Percentiles rank a stretch among this genome's conserved stretches.
These are phyloP conservation scores for Hericium rajendrae DNA, from an alignment of 768 basidiomycete genomes.

Conservation along the genomic window DNA sequence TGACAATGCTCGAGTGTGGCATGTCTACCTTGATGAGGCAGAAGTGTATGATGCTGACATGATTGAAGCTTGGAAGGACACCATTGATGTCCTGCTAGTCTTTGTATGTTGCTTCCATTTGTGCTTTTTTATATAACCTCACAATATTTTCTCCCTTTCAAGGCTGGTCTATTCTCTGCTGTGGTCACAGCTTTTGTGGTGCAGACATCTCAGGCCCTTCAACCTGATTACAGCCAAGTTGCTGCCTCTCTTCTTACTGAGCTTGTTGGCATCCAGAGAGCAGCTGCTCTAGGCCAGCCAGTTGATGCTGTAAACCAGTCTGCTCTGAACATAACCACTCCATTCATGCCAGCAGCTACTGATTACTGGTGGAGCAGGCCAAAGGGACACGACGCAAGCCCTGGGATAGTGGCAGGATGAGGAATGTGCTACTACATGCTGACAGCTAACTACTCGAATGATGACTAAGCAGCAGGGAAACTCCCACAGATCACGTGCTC, in stretches of 20 bases:
- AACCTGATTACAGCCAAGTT: not conserved
- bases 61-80: not conserved
- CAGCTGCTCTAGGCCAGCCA: not conserved
- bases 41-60: not conserved
- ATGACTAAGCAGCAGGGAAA: too few relatives aligned
- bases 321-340: not conserved
- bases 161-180: not conserved
- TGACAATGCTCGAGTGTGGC: not conserved
- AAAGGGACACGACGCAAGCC: too few relatives aligned
- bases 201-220: not conserved
- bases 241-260: not conserved
- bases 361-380: too few relatives aligned
- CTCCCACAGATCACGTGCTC: too few relatives aligned
- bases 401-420: too few relatives aligned
- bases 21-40: not conserved
- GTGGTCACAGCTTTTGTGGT: not conserved
- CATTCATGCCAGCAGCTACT: not conserved
- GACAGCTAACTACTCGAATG: too few relatives aligned
- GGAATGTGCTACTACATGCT: too few relatives aligned
- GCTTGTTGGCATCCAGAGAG: not conserved
- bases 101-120: not conserved
- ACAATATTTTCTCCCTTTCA: too few relatives aligned
- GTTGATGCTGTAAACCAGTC: not conserved
- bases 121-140: not conserved
- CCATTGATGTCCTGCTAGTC: not conserved